Evolutionary conservation across 495 filamentous ascomycete species (phyloP).

Genomic region (Chaetomium fimeti): DNA sequence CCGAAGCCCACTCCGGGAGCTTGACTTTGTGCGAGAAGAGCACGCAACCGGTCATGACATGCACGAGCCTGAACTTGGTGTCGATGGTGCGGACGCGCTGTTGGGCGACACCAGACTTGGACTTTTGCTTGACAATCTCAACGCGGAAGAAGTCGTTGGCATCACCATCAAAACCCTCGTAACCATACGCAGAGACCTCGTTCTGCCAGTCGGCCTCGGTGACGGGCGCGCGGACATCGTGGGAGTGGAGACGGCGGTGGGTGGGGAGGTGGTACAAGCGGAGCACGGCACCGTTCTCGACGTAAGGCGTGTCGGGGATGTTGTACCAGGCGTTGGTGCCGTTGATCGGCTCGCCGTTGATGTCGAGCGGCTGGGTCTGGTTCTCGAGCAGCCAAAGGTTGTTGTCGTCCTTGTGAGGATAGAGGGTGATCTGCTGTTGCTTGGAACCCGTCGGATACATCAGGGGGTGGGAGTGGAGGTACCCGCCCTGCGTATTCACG

Average conservation of each 20-base stretch:
- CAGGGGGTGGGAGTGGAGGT: constrained; percentile 91
- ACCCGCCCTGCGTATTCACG: constrained; percentile 94
- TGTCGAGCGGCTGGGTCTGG: constrained; percentile 82
- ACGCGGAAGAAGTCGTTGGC: constrained; percentile 94
- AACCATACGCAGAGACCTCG: constrained; percentile 96
- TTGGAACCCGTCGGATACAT: constrained; percentile 98
- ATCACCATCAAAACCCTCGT: constrained; percentile 94
- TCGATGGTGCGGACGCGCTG: constrained; percentile 87
- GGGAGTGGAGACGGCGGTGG: constrained; percentile 87
- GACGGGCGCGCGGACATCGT: constrained; percentile 95
- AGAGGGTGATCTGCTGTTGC: constrained; percentile 97
- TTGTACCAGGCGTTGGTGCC: constrained; percentile 83
- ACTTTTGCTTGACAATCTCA: constrained; percentile 90
- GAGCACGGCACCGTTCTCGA: constrained; percentile 77
- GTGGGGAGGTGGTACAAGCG: constrained; percentile 81
- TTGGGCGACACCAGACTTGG: constrained; percentile 75
- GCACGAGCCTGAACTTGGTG: constrained; percentile 91
- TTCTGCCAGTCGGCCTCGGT: constrained; percentile 98
- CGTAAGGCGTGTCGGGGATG: constrained; percentile 59
- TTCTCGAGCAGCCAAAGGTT: constrained; percentile 93
- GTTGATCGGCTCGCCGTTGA: constrained; percentile 69
- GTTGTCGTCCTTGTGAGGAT: constrained; percentile 99
- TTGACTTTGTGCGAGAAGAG: constrained; percentile 99
- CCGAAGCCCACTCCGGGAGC: constrained; percentile 92
- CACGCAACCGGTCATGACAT: constrained; percentile 94